Evolutionary conservation across 2,329 filamentous ascomycete species (phyloP), one percentile per base, ranked within the genome.

Genomic region (Orbilia blumenaviensis): DNA sequence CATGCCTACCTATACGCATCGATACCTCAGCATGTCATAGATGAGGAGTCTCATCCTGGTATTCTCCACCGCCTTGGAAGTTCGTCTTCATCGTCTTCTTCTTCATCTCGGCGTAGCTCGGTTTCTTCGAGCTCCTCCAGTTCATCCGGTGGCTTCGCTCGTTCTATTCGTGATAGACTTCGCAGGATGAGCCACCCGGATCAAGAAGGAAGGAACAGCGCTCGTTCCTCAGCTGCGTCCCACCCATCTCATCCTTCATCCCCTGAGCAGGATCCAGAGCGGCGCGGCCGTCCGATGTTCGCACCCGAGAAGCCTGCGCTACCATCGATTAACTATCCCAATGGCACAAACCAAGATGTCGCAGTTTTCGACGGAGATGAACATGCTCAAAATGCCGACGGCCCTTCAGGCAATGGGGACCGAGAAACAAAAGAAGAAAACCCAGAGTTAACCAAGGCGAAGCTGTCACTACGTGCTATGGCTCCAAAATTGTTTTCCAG

Each of bases 1-100:
- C 94, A 97, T 82, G 86, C 87, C 25, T 85, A 85, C 8, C 89
- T 96, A 81, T 97, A 96, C 81, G 91, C 93, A 83, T 95, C 93
- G 79, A 97, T 92, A 3, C 94, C 94, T 8, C 93, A 97, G 83
- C 90, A 94, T 80, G 91, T 96, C 75, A 95, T 97, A 78, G 94
- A 97, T 79, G 93, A 95, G 80, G 94, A 97, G 82, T 90, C 92
- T 0, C 91, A 92, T 50, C 94, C 94, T 21, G 94, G 94, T 78
- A 90, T 95, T 0, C 87, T 94, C 10, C 86, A 84, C 64, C 87
- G 84, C 8, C 87, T 87, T 7, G 83, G 84, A 44, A 83, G 71
- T 50, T 79, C 83, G 16, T 83, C 73, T 10, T 77, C 73, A 5
- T 77, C 73, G 10, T 76, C 72, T 4, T 77, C 73, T 3, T 77